These are phyloP conservation scores for Saturnispora mendoncae DNA, from an alignment of 805 yeast genomes.

Conservation along the genomic window DNA sequence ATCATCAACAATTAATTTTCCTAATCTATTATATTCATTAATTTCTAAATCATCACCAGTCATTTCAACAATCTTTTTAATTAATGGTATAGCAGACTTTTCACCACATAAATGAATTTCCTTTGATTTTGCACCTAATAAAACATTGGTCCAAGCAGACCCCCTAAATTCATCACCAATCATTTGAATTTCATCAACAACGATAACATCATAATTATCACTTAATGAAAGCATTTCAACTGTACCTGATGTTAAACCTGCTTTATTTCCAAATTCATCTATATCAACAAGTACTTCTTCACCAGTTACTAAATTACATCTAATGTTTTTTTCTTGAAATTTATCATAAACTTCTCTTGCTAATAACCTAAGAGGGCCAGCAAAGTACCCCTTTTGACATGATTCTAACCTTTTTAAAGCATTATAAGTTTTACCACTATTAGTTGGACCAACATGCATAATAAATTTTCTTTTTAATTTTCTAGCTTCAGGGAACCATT, in stretches of 20 bases:
- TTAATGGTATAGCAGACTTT: conserved; percentile 64
- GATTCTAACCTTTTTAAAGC: conserved; percentile 62
- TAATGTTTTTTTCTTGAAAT: conserved; percentile 53
- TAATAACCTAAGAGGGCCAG: conserved; percentile 85
- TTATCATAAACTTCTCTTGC: conserved; percentile 89
- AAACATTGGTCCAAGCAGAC: conserved; percentile 88
- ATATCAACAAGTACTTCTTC: conserved; percentile 75
- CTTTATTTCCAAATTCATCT: conserved; percentile 63
- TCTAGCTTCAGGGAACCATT: conserved; percentile 84
- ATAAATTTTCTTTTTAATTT: conserved; percentile 66
- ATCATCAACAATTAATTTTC: conserved; percentile 52
- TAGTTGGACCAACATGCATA: conserved; percentile 98
- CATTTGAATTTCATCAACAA: conserved; percentile 96
- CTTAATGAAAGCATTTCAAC: conserved; percentile 82
- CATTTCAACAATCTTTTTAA: conserved; percentile 45
- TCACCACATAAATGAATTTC: conserved; percentile 95
- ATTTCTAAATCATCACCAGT: conserved; percentile 81
- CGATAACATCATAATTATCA: conserved; percentile 71
- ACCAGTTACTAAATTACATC: conserved; percentile 89
- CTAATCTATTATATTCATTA: conserved; percentile 64
- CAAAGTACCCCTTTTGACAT: conserved; percentile 75
- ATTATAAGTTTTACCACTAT: conserved; percentile 86
- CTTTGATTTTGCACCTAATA: conserved; percentile 76
- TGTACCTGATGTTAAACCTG: conserved; percentile 77
- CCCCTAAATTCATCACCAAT: conserved; percentile 74